Percentiles rank a stretch among this genome's conserved stretches.
These are phyloP conservation scores for Corchorus capsularis DNA, from an alignment of 345 rosid species.

Conservation along the genomic window DNA sequence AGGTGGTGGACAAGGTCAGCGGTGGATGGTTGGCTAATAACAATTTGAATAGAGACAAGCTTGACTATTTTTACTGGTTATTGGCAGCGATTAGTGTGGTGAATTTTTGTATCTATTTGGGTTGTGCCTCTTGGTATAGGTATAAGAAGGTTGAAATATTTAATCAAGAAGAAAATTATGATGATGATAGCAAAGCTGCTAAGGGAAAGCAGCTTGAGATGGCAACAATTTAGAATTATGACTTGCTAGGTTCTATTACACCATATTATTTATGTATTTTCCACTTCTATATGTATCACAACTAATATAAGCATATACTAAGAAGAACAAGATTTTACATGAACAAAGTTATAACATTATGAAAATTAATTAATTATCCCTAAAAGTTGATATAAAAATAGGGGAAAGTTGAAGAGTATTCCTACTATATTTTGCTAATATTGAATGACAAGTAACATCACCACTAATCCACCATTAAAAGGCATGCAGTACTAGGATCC, in stretches of 20 bases:
- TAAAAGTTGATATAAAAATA: too few relatives aligned
- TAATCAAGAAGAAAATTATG: neutral
- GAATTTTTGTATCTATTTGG: slow-evolving; percentile 53
- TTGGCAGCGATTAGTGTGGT: slow-evolving; percentile 27
- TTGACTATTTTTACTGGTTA: slow-evolving; percentile 42
- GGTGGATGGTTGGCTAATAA: slow-evolving; percentile 44
- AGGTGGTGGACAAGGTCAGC: slow-evolving; percentile 54
- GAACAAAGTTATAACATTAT: too few relatives aligned
- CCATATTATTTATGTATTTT: slow-evolving; percentile 9
- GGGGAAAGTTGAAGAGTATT: too few relatives aligned
- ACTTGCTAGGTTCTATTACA: neutral
- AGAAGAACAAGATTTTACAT: too few relatives aligned
- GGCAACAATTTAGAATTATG: neutral
- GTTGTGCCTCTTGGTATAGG: slow-evolving; percentile 62
- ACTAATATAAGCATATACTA: too few relatives aligned
- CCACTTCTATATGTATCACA: too few relatives aligned
- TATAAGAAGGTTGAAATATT: slow-evolving; percentile 50
- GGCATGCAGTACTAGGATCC: too few relatives aligned
- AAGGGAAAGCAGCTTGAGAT: neutral
- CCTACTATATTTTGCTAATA: too few relatives aligned
- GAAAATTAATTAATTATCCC: neutral
- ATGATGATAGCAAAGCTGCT: neutral
- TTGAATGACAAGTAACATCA: too few relatives aligned
- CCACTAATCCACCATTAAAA: too few relatives aligned
- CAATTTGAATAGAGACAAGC: slow-evolving; percentile 34